Conservation (phyloP, 2,329 filamentous ascomycete species). For the Magnaporthiopsis rhizophila region DNA sequence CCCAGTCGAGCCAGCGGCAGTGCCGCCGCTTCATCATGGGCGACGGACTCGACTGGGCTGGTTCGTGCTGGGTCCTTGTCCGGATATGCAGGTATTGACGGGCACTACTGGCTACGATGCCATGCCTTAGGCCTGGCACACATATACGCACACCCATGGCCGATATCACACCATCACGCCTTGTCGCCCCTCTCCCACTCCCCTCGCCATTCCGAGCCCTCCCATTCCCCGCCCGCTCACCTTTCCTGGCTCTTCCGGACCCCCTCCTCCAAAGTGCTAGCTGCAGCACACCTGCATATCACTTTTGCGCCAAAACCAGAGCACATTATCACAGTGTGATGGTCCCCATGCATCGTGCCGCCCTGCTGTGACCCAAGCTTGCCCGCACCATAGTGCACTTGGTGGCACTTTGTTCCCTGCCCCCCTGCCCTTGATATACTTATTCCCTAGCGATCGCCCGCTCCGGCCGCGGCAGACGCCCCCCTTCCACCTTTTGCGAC, state of each 20-base stretch:
- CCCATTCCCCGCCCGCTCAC: not conserved
- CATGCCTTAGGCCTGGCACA: not conserved
- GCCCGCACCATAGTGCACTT: not conserved
- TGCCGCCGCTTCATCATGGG: not conserved
- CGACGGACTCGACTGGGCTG: not conserved
- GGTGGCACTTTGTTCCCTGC: not conserved
- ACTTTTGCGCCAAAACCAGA: not conserved
- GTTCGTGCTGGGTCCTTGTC: not conserved
- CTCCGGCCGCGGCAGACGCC: slow-evolving; percentile 2
- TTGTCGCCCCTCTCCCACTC: not conserved
- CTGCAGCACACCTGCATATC: slow-evolving; percentile 3
- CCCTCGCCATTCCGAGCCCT: not conserved
- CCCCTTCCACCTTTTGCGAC: slow-evolving; percentile 7
- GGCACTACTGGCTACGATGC: not conserved
- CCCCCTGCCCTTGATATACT: slow-evolving; percentile 3
- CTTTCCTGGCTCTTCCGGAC: slow-evolving; percentile 4
- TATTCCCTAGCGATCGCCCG: slow-evolving; percentile 1
- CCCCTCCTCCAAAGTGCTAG: not conserved
- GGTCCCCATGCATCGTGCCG: slow-evolving; percentile 8
- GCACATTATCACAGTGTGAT: slow-evolving; percentile 9
- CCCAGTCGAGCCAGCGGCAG: not conserved
- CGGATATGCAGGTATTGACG: not conserved
- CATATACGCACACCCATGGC: not conserved
- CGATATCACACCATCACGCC: not conserved
- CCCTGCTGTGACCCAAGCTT: slow-evolving; percentile 4